Conservation (phyloP, 1,139 yeast genomes). For the Protomyces arabidopsidicola region DNA sequence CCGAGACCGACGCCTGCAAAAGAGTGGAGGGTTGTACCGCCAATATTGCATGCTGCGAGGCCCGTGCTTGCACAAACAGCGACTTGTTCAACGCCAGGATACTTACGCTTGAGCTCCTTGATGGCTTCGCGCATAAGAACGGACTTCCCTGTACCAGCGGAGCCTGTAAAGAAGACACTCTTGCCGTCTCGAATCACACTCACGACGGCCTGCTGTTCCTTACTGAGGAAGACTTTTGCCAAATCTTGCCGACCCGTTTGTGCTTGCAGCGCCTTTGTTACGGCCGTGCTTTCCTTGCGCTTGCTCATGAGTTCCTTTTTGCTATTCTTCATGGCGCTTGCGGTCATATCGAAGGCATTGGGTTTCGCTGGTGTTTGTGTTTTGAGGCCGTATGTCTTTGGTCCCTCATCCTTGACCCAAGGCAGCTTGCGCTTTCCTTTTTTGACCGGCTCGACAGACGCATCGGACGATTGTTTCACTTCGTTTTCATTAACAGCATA, state of each 20-base stretch:
- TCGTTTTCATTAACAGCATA: background rate
- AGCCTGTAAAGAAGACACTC: slow-evolving; percentile 81
- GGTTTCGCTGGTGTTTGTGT: background rate
- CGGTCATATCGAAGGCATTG: slow-evolving; percentile 9
- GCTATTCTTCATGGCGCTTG: slow-evolving; percentile 9
- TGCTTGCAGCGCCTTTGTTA: background rate
- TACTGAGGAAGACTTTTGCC: slow-evolving; percentile 46
- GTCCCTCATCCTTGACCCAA: background rate
- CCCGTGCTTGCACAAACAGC: slow-evolving; percentile 93
- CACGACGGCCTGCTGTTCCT: slow-evolving; percentile 68
- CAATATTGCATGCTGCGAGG: slow-evolving; percentile 84
- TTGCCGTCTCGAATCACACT: slow-evolving; percentile 52
- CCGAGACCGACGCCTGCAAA: slow-evolving; percentile 86
- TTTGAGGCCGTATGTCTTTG: background rate
- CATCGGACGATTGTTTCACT: slow-evolving; percentile 7
- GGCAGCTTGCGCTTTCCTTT: background rate
- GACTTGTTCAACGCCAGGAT: slow-evolving; percentile 47
- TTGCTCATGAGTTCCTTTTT: slow-evolving; percentile 8
- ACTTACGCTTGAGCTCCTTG: slow-evolving; percentile 50
- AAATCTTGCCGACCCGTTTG: slow-evolving; percentile 9
- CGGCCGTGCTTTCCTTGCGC: slow-evolving; percentile 1
- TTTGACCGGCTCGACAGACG: background rate
- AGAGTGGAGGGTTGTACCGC: slow-evolving; percentile 80
- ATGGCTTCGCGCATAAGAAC: slow-evolving; percentile 68
- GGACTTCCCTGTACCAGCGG: slow-evolving; percentile 92